Evolutionary conservation across 176 grass and related monocot genomes (phyloP).

Genomic region (Oropetium thomaeum): DNA sequence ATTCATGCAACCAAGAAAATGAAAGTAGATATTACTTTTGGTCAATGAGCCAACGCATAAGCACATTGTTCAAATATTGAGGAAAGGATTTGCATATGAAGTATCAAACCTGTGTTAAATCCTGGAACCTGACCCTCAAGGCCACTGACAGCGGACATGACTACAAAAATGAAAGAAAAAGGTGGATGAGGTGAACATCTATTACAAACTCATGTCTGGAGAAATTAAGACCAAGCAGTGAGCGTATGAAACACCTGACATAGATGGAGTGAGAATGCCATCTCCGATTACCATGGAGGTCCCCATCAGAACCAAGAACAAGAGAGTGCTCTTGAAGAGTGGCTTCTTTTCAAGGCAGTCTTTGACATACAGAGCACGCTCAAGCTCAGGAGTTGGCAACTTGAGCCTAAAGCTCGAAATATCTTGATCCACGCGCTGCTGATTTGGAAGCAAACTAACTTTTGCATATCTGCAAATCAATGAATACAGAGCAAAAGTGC

Average conservation of each 20-base stretch:
- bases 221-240: slow-evolving; percentile 3
- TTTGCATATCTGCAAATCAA: slow-evolving; percentile 97
- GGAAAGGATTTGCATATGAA: not conserved
- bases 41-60: not conserved
- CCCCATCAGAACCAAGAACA: slow-evolving; percentile 94
- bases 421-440: slow-evolving; percentile 82
- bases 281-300: slow-evolving; percentile 99
- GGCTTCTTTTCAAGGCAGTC: slow-evolving; percentile 75
- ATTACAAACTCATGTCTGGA: not conserved
- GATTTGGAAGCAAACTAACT: slow-evolving; percentile 84
- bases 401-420: slow-evolving; percentile 95
- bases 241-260: slow-evolving; percentile 71
- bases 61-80: not conserved
- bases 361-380: slow-evolving; percentile 79
- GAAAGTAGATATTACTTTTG: slow-evolving; percentile 6
- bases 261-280: slow-evolving; percentile 96
- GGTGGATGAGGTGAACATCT: slow-evolving; percentile 9
- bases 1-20: slow-evolving; percentile 10
- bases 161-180: slow-evolving; percentile 40
- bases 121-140: slow-evolving; percentile 82
- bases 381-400: slow-evolving; percentile 86
- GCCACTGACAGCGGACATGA: slow-evolving; percentile 98
- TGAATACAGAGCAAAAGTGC: slow-evolving; percentile 90
- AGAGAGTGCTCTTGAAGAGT: slow-evolving; percentile 65
- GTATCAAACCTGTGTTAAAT: slow-evolving; percentile 64